Conservation (phyloP, 768 basidiomycete species). For the Gyrodon lividus region DNA sequence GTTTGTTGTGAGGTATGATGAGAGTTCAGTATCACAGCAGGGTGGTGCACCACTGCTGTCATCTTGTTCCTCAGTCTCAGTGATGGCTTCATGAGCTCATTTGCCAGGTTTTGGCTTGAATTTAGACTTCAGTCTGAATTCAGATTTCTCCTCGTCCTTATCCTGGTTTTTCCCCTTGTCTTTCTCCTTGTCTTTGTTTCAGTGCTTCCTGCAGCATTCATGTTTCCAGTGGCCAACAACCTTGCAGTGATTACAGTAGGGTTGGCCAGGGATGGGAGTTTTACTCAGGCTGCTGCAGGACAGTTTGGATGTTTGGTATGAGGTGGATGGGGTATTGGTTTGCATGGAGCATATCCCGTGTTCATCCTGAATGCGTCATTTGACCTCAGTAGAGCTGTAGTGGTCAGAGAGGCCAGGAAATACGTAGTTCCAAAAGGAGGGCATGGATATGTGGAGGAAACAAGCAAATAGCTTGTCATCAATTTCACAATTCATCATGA, state of each 20-base stretch:
- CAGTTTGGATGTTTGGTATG: too few species aligned
- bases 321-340: too few species aligned
- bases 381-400: not conserved
- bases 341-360: too few species aligned
- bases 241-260: constrained; percentile 2
- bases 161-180: too few species aligned
- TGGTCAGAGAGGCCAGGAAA: too few species aligned
- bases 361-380: not conserved
- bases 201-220: not conserved
- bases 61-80: not conserved
- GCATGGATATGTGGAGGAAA: too few species aligned
- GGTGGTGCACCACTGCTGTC: too few species aligned
- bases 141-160: not conserved
- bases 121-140: too few species aligned
- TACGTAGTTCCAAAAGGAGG: too few species aligned
- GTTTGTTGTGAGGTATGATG: not conserved
- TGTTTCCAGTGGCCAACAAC: not conserved
- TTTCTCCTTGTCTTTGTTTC: not conserved
- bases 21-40: not conserved
- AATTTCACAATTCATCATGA: too few species aligned
- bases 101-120: not conserved
- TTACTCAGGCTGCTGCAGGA: not conserved
- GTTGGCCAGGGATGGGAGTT: constrained; percentile 3
- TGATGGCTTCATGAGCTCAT: not conserved
- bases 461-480: too few species aligned